Percentiles rank a stretch among this genome's conserved stretches.
These are phyloP conservation scores for Kwoniella newhampshirensis DNA, from an alignment of 768 basidiomycete species.

Conservation along the genomic window DNA sequence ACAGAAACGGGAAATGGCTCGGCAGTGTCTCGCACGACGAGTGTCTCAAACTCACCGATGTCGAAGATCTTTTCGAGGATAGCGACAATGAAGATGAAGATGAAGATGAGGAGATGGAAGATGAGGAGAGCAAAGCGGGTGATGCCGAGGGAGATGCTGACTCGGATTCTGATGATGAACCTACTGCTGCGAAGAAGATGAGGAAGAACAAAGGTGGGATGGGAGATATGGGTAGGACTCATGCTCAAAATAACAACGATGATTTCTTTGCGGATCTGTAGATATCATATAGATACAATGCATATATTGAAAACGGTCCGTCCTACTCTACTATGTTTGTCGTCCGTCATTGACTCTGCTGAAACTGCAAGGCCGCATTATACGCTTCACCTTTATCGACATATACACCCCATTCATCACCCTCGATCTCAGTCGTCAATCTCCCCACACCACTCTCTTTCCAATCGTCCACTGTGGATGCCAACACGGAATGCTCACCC, in stretches of 20 bases:
- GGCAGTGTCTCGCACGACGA: slow-evolving; percentile 92
- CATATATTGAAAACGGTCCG: neutral
- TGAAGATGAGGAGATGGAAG: slow-evolving; percentile 15
- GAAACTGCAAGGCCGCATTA: slow-evolving; percentile 28
- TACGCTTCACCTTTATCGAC: slow-evolving; percentile 41
- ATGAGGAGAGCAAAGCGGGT: slow-evolving; percentile 5
- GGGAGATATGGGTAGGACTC: slow-evolving; percentile 17
- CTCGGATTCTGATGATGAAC: slow-evolving; percentile 9
- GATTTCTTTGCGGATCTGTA: slow-evolving; percentile 26
- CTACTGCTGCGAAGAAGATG: slow-evolving; percentile 13
- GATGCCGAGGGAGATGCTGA: slow-evolving; percentile 9
- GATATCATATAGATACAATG: neutral
- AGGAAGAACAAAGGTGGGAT: slow-evolving; percentile 17
- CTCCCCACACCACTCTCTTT: slow-evolving; percentile 46
- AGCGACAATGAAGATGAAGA: slow-evolving; percentile 56
- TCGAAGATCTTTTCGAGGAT: slow-evolving; percentile 71
- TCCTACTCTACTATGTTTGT: too few species aligned
- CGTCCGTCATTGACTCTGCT: too few species aligned
- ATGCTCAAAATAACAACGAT: slow-evolving; percentile 8
- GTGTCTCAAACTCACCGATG: slow-evolving; percentile 75
- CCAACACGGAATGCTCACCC: neutral
- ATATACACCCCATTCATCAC: slow-evolving; percentile 28
- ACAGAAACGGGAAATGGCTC: slow-evolving; percentile 72
- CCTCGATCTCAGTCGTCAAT: slow-evolving; percentile 24
- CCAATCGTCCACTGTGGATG: slow-evolving; percentile 56